Evolutionary conservation across 106 monocot species (phyloP), one percentile per base, ranked within the genome.

Genomic region (Dactylorhiza incarnata): DNA sequence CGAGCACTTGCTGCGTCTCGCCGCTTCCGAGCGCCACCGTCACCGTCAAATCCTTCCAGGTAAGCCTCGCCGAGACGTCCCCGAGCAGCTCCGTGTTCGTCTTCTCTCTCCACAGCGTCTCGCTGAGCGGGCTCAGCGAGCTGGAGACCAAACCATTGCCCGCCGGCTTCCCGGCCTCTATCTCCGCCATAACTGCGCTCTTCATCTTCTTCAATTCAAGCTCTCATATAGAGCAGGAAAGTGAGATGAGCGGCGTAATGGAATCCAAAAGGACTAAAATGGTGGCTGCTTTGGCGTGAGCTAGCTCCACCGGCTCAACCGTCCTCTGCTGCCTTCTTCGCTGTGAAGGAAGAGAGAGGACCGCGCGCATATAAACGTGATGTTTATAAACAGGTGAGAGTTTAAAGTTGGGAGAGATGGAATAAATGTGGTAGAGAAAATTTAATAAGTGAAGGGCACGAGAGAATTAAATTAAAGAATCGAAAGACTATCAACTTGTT

Each of bases 101-200:
- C 74, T 84, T 91, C 46, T 91, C 91, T 74, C 78, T 86, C 91
- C 91, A 91, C 25, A 91, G 83, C 13, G 91, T 88, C 80, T 91
- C 91, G 50, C 91, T 88, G 26, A 91, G 75, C 19, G 91, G 91
- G 71, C 91, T 91, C 65, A 91, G 79, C 71, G 79, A 84, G 43
- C 78, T 75, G 24, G 24, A 59, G 49, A 56, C 56, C 29, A 83
- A n/a, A 17, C 75, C 70, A 11, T 55, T 56, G 44, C 78, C 86
- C 20, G 84, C 54, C 55, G 92, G 90, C 78, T 82, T 90, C 77
- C 70, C 84, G 9, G 88, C 80, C 83, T 92, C 88, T 72, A 95
- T 82, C 80, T 90, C 92, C 72, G 78, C 85, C 82, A 95, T 85
- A 48, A 83, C 92, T 7, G 72, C 48, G 47, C 9, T 49, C 72